These are phyloP conservation scores for Cicer pinnatifidum DNA, from an alignment of 306 rosid genomes.

Conservation along the genomic window DNA sequence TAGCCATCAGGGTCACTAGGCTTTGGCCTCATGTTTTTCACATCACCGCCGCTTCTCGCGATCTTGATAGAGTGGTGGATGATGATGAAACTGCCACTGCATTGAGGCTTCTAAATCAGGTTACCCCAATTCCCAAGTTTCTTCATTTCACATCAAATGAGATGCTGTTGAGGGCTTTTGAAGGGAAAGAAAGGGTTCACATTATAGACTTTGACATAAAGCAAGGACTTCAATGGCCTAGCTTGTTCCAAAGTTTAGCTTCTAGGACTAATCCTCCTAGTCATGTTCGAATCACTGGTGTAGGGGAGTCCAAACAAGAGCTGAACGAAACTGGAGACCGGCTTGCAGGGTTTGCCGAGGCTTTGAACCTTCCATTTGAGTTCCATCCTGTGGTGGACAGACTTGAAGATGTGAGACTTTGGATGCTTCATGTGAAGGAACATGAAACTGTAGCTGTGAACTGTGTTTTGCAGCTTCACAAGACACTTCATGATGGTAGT, in stretches of 20 bases:
- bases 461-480: conserved; percentile 84
- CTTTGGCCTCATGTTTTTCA: conserved; percentile 92
- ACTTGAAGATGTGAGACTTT: conserved; percentile 91
- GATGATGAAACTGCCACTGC: conserved; percentile 76
- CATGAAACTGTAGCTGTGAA: conserved; percentile 85
- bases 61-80: conserved; percentile 71
- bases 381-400: conserved; percentile 95
- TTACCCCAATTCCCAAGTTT: conserved; percentile 83
- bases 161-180: conserved; percentile 84
- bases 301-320: conserved; percentile 93
- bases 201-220: conserved; percentile 90
- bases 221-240: conserved; percentile 98
- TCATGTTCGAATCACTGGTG: conserved; percentile 87
- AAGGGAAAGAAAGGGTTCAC: conserved; percentile 96
- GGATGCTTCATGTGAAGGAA: conserved; percentile 99
- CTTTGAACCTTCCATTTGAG: conserved; percentile 83
- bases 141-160: conserved; percentile 93
- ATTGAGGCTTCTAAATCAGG: conserved; percentile 78
- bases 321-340: conserved; percentile 92
- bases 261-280: conserved; percentile 80
- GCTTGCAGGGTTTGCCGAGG: conserved; percentile 80
- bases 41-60: conserved; percentile 69
- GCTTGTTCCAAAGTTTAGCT: conserved; percentile 90
- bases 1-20: conserved; percentile 78
- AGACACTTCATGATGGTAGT: conserved; percentile 65